Percentiles rank a stretch among this genome's conserved stretches.
phyloP scores from a whole-genome alignment of 768 basidiomycete species.

The Trametes maxima region DNA sequence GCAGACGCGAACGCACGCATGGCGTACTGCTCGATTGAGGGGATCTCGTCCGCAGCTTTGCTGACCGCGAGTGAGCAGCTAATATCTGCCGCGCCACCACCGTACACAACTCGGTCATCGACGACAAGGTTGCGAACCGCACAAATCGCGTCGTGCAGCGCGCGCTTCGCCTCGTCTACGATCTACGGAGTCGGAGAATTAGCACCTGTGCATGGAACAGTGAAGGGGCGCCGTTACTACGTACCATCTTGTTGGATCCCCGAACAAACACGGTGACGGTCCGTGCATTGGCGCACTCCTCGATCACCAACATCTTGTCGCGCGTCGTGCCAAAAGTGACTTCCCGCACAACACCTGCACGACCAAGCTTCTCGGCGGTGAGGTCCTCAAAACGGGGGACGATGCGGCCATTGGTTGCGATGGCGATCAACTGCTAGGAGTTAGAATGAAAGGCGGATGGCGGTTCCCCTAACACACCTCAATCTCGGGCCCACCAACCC shows the following conservation, averaged over 20 bases:
- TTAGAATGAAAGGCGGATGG: not conserved
- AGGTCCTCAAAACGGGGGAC: slow-evolving; percentile 98
- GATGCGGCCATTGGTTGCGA: slow-evolving; percentile 97
- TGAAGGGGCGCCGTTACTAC: not conserved
- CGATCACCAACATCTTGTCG: slow-evolving; percentile 99
- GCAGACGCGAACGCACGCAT: slow-evolving; percentile 99
- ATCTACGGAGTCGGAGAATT: slow-evolving; percentile 57
- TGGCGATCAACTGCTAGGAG: slow-evolving; percentile 80
- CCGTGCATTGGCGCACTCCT: slow-evolving; percentile 95
- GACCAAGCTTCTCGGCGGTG: slow-evolving; percentile 85
- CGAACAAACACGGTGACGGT: slow-evolving; percentile 98
- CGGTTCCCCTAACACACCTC: slow-evolving; percentile 57
- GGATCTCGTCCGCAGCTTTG: slow-evolving; percentile 96
- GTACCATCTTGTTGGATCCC: slow-evolving; percentile 98
- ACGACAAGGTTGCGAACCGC: slow-evolving; percentile 94
- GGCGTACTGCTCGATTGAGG: slow-evolving; percentile 98
- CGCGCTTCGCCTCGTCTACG: slow-evolving; percentile 97
- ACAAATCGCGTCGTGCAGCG: slow-evolving; percentile 96
- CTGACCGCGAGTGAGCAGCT: slow-evolving; percentile 91
- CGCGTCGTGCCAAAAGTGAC: slow-evolving; percentile 95
- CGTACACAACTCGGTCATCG: slow-evolving; percentile 97
- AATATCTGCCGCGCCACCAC: slow-evolving; percentile 97
- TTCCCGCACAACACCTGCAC: slow-evolving; percentile 92
- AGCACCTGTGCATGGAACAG: not conserved
- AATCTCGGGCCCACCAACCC: slow-evolving; percentile 99